Base-by-base conservation (phyloP, 495 filamentous ascomycete genomes). In the Astrothelium subdiscretum region DNA sequence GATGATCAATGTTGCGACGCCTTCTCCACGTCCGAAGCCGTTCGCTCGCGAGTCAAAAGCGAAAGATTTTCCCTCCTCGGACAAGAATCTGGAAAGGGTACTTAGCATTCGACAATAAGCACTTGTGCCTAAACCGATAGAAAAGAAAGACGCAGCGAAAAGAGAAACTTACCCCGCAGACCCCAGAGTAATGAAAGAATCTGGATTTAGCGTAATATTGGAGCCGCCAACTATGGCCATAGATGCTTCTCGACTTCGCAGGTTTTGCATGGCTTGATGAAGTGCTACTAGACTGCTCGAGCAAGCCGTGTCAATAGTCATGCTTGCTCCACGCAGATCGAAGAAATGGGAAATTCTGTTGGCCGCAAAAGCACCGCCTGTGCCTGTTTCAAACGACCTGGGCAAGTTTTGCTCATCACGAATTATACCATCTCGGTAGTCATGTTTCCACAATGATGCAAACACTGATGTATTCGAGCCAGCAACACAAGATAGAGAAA, bases 241-340 rank as follows among this genome's bases (percentile, higher is more conserved):
- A 18, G 40, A 38, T 58, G 57, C 24, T 48, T 64, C 62, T 20
- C 42, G 24, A 60, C 22, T 60, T 11, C 31, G 31, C 18, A 64
- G 32, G 18, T 29, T 58, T 35, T 60, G 35, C 29, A 24, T 24
- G 11, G 31, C 62, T 13, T 48, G 60, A 40, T 64, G 62, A 27
- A 64, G 40, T 8, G 44, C 31, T 20, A 60, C 58, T 40, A 54
- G 10, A 6, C 32, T 44, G 2, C 77, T 74, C 0, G 77, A 81
- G 62, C 83, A 85, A 3, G 78, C 82, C 0, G 81, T 83, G 62
- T 80, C 79, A 29, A 84, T 66, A 8, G 75, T 75, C 59, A 78
- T 71, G 58, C 76, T 79, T 4, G 78, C 72, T 0, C 81, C 81
- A 31, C 70, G 69, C 11, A 80, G 73, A 59, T 81, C 73, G 57